These are phyloP conservation scores for Stellera chamaejasme DNA, from an alignment of 345 rosid genomes.

Conservation along the genomic window DNA sequence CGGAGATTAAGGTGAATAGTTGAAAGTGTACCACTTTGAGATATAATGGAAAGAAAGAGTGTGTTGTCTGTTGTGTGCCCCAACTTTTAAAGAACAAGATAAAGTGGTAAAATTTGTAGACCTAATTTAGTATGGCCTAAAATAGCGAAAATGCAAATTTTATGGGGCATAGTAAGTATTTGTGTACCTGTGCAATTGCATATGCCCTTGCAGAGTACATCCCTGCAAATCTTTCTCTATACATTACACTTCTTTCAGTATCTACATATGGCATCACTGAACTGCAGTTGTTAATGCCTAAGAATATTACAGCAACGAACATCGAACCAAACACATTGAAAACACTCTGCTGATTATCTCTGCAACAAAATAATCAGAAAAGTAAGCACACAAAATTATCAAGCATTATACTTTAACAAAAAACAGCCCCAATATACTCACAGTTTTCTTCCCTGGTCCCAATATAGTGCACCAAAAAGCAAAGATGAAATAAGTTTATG, in stretches of 20 bases:
- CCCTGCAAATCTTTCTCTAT: slow-evolving; percentile 75
- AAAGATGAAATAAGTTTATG: slow-evolving; percentile 30
- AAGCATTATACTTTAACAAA: background rate
- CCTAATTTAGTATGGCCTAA: too few species aligned
- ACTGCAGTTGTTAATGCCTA: slow-evolving; percentile 63
- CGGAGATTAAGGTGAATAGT: too few species aligned
- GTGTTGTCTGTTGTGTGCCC: too few species aligned
- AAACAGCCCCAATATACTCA: slow-evolving; percentile 19
- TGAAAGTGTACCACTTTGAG: too few species aligned
- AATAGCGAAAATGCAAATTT: background rate
- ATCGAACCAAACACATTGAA: slow-evolving; percentile 55
- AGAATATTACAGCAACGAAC: slow-evolving; percentile 35
- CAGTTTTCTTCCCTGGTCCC: slow-evolving; percentile 66
- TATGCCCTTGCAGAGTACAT: slow-evolving; percentile 76
- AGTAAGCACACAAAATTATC: background rate
- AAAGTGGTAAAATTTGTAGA: too few species aligned
- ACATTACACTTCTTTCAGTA: slow-evolving; percentile 55
- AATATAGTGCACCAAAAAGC: slow-evolving; percentile 50
- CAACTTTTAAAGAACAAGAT: too few species aligned
- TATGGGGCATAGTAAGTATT: background rate
- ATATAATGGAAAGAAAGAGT: too few species aligned
- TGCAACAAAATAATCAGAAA: slow-evolving; percentile 7
- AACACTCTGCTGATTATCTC: slow-evolving; percentile 55
- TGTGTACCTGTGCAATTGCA: slow-evolving; percentile 53
- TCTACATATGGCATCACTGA: slow-evolving; percentile 46